Conservation (phyloP, 495 filamentous ascomycete genomes). For the Penicillium steckii region DNA sequence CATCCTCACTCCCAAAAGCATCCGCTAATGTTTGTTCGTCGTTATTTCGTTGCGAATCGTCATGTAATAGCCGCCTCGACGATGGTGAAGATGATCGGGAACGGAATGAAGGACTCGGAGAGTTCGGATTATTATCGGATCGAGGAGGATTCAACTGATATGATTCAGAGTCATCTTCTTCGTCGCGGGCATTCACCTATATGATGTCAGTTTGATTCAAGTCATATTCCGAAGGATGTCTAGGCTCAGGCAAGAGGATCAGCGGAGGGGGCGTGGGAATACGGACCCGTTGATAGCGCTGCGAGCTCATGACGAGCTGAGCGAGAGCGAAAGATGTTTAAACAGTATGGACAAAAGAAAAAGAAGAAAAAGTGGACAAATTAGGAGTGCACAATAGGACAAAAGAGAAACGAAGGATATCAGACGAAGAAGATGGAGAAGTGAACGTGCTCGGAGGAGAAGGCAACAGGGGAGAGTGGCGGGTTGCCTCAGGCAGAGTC, state of each 20-base stretch:
- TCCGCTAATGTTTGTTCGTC: conserved; percentile 81
- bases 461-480: conserved; percentile 17
- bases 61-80: conserved; percentile 51
- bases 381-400: conserved; percentile 15
- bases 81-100: conserved; percentile 77
- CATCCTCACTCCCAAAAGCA: conserved; percentile 77
- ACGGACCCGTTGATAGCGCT: conserved; percentile 83
- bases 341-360: conserved; percentile 18
- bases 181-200: conserved; percentile 55
- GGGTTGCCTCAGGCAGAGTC: conserved; percentile 18
- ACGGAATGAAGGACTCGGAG: conserved; percentile 91
- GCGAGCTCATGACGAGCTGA: conserved; percentile 67
- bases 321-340: conserved; percentile 24
- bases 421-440: conserved; percentile 18
- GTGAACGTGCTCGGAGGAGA: conserved; percentile 20
- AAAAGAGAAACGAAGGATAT: conserved; percentile 18
- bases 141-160: conserved; percentile 39
- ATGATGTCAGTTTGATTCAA: conserved; percentile 15
- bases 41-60: conserved; percentile 52
- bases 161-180: conserved; percentile 47
- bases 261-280: conserved; percentile 27
- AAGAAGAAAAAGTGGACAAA: conserved; percentile 13
- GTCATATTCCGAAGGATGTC: conserved; percentile 13
- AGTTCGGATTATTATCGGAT: conserved; percentile 61
- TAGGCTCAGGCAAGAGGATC: conserved; percentile 19